Percentiles rank a stretch among this genome's conserved stretches.
Conservation (phyloP, 2,329 filamentous ascomycete genomes). For the Drechslerella coelobrocha region DNA sequence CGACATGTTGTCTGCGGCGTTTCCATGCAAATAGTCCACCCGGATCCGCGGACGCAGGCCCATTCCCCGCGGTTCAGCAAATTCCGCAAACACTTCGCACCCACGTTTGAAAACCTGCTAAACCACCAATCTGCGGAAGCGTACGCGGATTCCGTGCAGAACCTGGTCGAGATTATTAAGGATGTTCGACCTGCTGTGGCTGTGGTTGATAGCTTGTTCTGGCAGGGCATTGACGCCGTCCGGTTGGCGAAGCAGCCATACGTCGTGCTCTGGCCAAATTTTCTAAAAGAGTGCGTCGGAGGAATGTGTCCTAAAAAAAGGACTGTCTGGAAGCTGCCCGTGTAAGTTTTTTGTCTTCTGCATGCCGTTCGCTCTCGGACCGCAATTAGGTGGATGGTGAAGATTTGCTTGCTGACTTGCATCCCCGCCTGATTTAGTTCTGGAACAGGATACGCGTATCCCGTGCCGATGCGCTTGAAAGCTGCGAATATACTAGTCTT, state of each 20-base stretch:
- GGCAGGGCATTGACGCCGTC: conserved; percentile 44
- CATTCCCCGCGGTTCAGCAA: conserved; percentile 37
- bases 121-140: conserved; percentile 45
- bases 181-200: conserved; percentile 39
- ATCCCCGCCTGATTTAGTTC: conserved; percentile 12
- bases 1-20: conserved; percentile 35
- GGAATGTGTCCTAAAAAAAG: conserved; percentile 37
- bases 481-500: conserved; percentile 43
- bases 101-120: conserved; percentile 31
- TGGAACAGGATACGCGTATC: conserved; percentile 48
- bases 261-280: conserved; percentile 46
- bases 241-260: conserved; percentile 37
- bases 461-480: conserved; percentile 39
- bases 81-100: conserved; percentile 47
- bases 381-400: not conserved
- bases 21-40: conserved; percentile 46
- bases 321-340: conserved; percentile 38
- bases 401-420: not conserved
- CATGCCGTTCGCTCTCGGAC: too few relatives aligned
- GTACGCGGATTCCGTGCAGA: conserved; percentile 42
- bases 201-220: conserved; percentile 45
- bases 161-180: conserved; percentile 45
- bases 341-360: conserved; percentile 17
- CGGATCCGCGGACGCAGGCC: conserved; percentile 41
- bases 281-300: conserved; percentile 47